Base-by-base conservation (phyloP, 805 yeast species). In the Yamadazyma endophytica region DNA sequence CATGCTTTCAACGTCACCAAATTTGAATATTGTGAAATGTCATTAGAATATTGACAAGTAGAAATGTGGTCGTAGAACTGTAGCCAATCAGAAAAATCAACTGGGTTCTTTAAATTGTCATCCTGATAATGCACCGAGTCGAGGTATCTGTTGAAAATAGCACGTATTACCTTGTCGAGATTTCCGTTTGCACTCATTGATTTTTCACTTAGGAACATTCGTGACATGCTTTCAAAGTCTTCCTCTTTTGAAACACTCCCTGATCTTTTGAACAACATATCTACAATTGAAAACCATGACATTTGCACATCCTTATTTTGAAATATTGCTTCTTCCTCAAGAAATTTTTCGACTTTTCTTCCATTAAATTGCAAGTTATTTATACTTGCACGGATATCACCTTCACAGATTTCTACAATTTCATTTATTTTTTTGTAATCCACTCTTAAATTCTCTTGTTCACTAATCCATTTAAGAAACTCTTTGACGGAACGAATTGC, bases 341-440 rank as follows among this genome's bases (percentile, higher is more conserved):
- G n/a, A 28, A 11, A 29, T 21, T 21, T 33, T 12, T 38, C 43
- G 9, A 40, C n/a, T 32, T 42, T 44, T 14, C 54, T 36, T 8
- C 48, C 47, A 28, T 61, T 58, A 49, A 90, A 89, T 44, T 90
- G 97, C 22, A 90, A 52, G 45, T 79, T 74, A 49, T 90, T 90
- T 23, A 90, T 65, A 54, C 96, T 82, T 17, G 87, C 84, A 43
- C 98, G 64, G 13, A 92, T 68, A 58, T 90, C 98, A 24, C 85
- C 85, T 40, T 84, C 87, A 21, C 88, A 75, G 1, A 77, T 52
- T 29, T 75, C 79, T 5, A 85, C 79, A 7, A 90, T 61, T 25
- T 82, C 84, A 11, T 77, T 71, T 12, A 92, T 44, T 14, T 70
- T 62, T 22, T 70, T 70, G 20, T 70, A 67, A 21, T 70, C 66